Evolutionary conservation across 208 protist genomes (phyloP).

Genomic region (Endotrypanum monterogeii): DNA sequence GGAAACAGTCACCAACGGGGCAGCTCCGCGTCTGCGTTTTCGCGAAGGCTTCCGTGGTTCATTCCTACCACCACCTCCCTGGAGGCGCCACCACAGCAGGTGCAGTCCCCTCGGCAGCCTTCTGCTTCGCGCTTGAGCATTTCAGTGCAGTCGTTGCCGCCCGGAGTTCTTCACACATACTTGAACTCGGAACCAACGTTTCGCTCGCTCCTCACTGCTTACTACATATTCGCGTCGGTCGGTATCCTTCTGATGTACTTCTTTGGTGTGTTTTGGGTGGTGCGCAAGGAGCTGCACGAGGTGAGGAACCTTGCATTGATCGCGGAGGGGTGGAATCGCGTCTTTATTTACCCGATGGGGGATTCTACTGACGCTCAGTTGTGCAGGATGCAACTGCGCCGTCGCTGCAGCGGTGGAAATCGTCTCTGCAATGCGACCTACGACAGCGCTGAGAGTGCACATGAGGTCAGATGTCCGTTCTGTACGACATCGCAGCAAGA

Average conservation of each 20-base stretch:
- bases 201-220: background rate
- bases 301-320: background rate
- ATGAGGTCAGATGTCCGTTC: background rate
- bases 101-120: background rate
- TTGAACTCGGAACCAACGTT: background rate
- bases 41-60: background rate
- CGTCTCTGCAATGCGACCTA: conserved; percentile 6
- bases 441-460: background rate
- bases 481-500: background rate
- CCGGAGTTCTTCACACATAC: conserved; percentile 2
- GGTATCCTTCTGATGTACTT: conserved; percentile 1
- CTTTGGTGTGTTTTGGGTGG: conserved; percentile 2
- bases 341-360: background rate
- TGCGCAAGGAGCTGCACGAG: background rate
- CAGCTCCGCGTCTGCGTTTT: background rate
- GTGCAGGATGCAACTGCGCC: background rate
- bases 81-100: background rate
- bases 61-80: background rate
- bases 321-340: background rate
- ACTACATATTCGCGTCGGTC: background rate
- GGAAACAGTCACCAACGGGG: background rate
- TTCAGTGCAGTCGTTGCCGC: background rate
- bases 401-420: background rate
- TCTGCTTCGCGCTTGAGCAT: background rate
- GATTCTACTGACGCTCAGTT: background rate